Base-by-base conservation (phyloP, 2,329 filamentous ascomycete genomes). In the Chaetomium sp. region DNA sequence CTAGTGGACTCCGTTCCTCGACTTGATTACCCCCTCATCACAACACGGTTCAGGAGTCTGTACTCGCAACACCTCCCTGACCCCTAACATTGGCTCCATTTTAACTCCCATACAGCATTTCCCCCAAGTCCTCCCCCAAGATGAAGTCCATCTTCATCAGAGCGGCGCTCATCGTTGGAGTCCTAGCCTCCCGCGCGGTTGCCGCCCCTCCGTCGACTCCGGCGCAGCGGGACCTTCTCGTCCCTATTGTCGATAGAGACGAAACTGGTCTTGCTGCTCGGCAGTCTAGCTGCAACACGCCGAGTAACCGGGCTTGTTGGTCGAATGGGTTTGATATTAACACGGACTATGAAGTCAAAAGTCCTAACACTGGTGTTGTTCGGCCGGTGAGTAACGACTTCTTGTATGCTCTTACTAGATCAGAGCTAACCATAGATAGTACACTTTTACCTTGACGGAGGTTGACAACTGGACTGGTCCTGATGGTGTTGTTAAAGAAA, bases 301-400 rank as follows among this genome's bases (percentile, higher is more conserved):
- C 66, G 5, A 59, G 55, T 51, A 63, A 68, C 50, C 58, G 67
- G 34, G 64, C 64, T 9, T 68, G 67, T 54, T 69, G 66, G 66
- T 54, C 54, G 19, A 51, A 46, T 7, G 65, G 62, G 10, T 69
- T 62, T 43, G 53, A 66, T 33, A 68, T 69, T 59, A 64, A 63
- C 57, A 69, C 67, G 1, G 67, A 68, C 52, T 69, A 64, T 44
- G 66, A 68, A 42, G 33, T 53, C 11, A 52, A 47, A 34, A 63
- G 59, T 11, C 67, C 67, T 0, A 41, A 59, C 19, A 66, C 66
- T 1, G 66, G 65, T 5, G 54, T 59, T 4, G 62, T 60, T 19
- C 56, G 60, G 41, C 51, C 38, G 1, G 64, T 66, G 52, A 44
- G 59, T 35, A 9, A 11, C 3, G 14, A 32, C 33, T n/a, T 27